Evolutionary conservation across 2,329 filamentous ascomycete species (phyloP), one percentile per base, ranked within the genome.

Genomic region (Emergomyces pasteurianus): DNA sequence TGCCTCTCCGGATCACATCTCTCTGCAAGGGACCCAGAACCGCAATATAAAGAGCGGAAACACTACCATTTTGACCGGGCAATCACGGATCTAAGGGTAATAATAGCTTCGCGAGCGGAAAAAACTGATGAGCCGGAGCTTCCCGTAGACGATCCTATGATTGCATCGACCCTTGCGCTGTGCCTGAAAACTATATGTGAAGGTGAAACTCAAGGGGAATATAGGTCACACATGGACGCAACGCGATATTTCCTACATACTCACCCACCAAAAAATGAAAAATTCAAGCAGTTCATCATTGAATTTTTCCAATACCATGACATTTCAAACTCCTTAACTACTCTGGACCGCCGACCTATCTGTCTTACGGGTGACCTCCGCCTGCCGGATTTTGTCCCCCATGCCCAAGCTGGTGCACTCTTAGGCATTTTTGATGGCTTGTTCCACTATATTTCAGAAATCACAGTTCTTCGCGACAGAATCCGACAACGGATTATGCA

Each of bases 261-360:
- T 12, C 78, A 81, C 60, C 85, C 69, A 78, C 87, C 58, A 69
- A 83, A 69, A 77, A 91, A 80, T 74, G 77, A 85, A 23, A 83
- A 85, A 26, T 90, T 94, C 69, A 86, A 86, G 64, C 86, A 89
- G 58, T 85, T 86, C 66, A 83, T 86, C 61, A 78, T 84, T 63
- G 84, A 86, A 71, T 92, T 95, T 74, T 92, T 95, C 73, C 87
- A 91, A 70, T 95, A 94, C 68, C 89, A 94, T 71, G 82, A 83
- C 68, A 80, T 84, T 49, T 81, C 80, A 23, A 83, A 81, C 64
- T 78, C 81, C 18, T 77, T 85, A 58, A 85, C 83, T 7, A 80
- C 79, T 2, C 69, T 83, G 28, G 78, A 81, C 61, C 77, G 80
- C 56, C 77, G 78, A 14, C 79, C 79, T 6, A 73, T 81, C n/a